Evolutionary conservation across 1,139 yeast genomes (phyloP), one percentile per base, ranked within the genome.

Genomic region (Suhomyces bokatorum): DNA sequence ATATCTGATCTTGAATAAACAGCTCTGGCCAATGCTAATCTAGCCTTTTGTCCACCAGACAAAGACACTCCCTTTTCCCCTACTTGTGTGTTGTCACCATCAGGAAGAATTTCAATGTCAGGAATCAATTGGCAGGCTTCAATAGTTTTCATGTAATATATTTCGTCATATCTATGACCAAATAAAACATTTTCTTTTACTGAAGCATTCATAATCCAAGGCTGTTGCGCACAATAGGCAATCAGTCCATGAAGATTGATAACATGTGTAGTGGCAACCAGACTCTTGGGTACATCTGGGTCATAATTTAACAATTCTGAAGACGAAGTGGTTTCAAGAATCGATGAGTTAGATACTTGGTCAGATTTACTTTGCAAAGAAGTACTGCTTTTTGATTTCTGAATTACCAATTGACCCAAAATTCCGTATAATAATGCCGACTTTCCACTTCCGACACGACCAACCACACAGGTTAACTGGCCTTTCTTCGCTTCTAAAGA

Each of bases 61-160:
- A 93, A 74, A n/a, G 97, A 88, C 42, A 93, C 89, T 55, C 99
- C 99, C 67, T 91, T 91, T 67, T 93, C 99, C 48, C 99, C 99
- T 37, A 93, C 98, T 56, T 87, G 79, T 1, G 99, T 91, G 45
- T 76, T 73, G 63, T 93, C 98, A 39, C 98, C 97, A 60, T 89
- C 88, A 4, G 96, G 88, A 40, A 93, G 71, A 32, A 85, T 80
- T 22, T 78, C 78, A 51, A 93, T 75, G 67, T 93, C 99, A 36
- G 33, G 76, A 66, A 56, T 88, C 73, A 17, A 96, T 96, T 63
- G 57, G 74, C 99, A 93, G 0, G 97, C 97, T 45, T 80, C 80
- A 46, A 93, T 69, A 1, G 96, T 89, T 54, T 78, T 77, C 28
- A 83, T 78, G 65, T 93, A 93, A 55, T 89, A 88, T 12, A 75